phyloP scores from a whole-genome alignment of 2,329 filamentous ascomycete species.

The Cercospora sp. region DNA sequence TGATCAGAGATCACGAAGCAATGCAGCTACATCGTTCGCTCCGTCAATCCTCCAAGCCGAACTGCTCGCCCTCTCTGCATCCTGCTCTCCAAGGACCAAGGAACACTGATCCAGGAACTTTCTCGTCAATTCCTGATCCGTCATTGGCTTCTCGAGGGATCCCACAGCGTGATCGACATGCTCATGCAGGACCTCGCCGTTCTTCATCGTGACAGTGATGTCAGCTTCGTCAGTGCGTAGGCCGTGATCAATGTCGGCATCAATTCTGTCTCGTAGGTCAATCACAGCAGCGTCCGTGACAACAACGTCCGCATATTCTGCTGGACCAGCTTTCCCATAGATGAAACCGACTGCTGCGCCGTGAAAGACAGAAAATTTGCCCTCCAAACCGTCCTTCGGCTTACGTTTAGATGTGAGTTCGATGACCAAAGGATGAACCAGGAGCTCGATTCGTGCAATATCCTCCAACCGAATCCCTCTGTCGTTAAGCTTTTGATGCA shows the following conservation, averaged over 20 bases:
- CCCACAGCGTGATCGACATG: conserved; percentile 55
- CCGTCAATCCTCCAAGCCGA: conserved; percentile 30
- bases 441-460: conserved; percentile 46
- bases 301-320: conserved; percentile 53
- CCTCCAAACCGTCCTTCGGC: conserved; percentile 54
- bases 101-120: conserved; percentile 55
- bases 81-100: conserved; percentile 44
- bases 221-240: conserved; percentile 48
- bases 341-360: conserved; percentile 54
- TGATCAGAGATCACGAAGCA: background rate
- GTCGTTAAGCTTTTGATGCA: conserved; percentile 44
- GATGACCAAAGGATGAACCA: conserved; percentile 55
- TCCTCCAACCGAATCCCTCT: conserved; percentile 37
- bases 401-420: conserved; percentile 55
- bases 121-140: conserved; percentile 46
- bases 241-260: conserved; percentile 45
- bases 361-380: conserved; percentile 59
- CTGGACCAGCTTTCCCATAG: conserved; percentile 54
- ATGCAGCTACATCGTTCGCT: conserved; percentile 22
- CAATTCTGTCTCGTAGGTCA: conserved; percentile 48
- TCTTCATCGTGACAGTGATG: conserved; percentile 43
- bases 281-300: conserved; percentile 48
- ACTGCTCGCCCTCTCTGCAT: conserved; percentile 28
- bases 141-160: conserved; percentile 53
- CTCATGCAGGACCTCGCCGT: conserved; percentile 45